Evolutionary conservation across 2,329 filamentous ascomycete genomes (phyloP).

Genomic region (Xylaria hypoxylon): DNA sequence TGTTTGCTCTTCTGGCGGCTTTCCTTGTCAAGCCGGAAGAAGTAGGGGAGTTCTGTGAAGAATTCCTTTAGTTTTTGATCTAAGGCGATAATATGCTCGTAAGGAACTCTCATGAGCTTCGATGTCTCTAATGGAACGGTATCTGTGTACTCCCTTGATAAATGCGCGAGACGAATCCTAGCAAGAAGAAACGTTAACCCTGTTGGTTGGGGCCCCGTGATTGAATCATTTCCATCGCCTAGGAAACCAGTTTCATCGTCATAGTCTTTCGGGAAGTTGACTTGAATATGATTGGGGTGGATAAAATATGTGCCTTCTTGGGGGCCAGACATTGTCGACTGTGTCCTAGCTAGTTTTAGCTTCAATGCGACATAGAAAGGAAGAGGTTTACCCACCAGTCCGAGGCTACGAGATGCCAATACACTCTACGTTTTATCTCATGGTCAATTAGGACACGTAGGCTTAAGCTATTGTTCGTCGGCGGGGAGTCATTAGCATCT

Average conservation of each 20-base stretch:
- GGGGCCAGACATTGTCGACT: conserved; percentile 42
- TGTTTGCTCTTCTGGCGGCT: conserved; percentile 38
- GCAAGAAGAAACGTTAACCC: conserved; percentile 40
- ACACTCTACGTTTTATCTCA: conserved; percentile 39
- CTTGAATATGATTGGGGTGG: conserved; percentile 38
- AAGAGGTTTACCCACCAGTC: conserved; percentile 33
- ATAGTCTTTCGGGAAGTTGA: conserved; percentile 36
- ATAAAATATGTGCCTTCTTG: conserved; percentile 43
- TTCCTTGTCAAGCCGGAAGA: conserved; percentile 34
- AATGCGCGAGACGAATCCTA: conserved; percentile 36
- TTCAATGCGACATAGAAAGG: not conserved
- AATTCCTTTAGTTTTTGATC: conserved; percentile 36
- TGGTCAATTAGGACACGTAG: conserved; percentile 28
- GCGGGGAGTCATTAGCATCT: conserved; percentile 29
- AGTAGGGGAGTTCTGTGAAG: conserved; percentile 34
- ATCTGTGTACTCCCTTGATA: conserved; percentile 40
- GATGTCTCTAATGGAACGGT: conserved; percentile 36
- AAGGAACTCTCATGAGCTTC: conserved; percentile 35
- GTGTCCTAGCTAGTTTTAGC: conserved; percentile 33
- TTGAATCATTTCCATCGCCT: not conserved
- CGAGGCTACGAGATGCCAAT: conserved; percentile 38
- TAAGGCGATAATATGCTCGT: conserved; percentile 35
- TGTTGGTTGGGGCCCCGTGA: conserved; percentile 24
- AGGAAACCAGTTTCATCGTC: conserved; percentile 31
- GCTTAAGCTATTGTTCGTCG: not conserved